Base-by-base conservation (phyloP, 2,329 filamentous ascomycete species). In the Paramyrothecium sp. region DNA sequence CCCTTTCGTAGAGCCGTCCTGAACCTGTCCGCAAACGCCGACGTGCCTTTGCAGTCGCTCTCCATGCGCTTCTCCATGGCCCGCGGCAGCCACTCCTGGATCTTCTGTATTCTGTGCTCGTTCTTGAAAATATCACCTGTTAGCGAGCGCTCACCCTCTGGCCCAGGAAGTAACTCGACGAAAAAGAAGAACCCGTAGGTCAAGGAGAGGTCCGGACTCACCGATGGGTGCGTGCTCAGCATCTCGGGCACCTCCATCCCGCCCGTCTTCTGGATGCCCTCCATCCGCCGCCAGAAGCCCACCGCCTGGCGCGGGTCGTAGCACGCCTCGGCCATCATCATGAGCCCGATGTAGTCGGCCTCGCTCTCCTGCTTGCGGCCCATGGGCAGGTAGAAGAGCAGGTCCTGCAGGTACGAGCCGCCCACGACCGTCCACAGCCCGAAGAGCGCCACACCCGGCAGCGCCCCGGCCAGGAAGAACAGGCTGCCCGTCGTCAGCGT, bases 251-350 rank as follows among this genome's bases (percentile, higher is more conserved):
- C 78, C 56, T 82, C 79, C 50, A 81, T 71, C 23, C 75, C 73
- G 2, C 63, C 67, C 16, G 57, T 55, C 23, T 77, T 63, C 51
- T 75, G 77, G 3, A 73, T 69, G 44, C 70, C 69, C 60, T 89
- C 85, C 86, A 91, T 90, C 53, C 86, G 74, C 68, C 80, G 72
- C 88, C 86, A 91, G 58, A 93, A 84, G 0, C 76, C 78, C 48
- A 89, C 76, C 0, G 90, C 89, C 59, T 85, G 84, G 13, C 80
- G 73, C 1, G 90, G 90, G 60, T 91, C 81, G 68, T 89, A 93
- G 74, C 90, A 93, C 23, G 87, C 88, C 73, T 91, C 85, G 0
- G 89, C 85, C 89, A 93, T 93, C 81, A 93, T 89, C 81, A 93
- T 85, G 34, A 93, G 72, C 0, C 90, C 90, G 51, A 93, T 91